Conservation (phyloP, 345 rosid species). For the Heritiera fomes region DNA sequence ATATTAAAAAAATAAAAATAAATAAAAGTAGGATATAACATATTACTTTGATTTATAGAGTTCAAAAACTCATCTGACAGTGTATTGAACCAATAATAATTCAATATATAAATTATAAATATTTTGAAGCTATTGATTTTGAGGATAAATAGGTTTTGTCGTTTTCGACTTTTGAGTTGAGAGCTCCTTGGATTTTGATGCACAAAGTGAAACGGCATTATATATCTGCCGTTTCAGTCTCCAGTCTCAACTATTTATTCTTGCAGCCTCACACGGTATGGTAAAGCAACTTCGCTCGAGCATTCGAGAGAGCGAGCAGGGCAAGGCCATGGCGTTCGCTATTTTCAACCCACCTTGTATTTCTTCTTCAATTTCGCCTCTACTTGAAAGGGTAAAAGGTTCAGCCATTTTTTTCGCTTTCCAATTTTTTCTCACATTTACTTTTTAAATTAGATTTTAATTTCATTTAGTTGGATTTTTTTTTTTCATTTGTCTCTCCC, state of each 20-base stretch:
- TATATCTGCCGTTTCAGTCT: background rate
- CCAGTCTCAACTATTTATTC: background rate
- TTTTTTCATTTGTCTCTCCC: constrained; percentile 25
- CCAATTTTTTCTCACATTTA: background rate
- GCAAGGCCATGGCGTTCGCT: constrained; percentile 33
- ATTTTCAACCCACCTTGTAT: constrained; percentile 24
- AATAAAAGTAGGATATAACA: no score
- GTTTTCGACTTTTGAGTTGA: background rate
- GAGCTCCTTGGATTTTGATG: background rate
- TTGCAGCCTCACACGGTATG: no score
- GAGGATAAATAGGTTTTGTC: no score
- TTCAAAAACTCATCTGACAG: no score
- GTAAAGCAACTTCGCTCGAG: background rate
- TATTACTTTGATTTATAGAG: no score
- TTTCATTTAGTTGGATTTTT: background rate
- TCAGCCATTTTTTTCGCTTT: background rate
- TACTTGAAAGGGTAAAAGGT: constrained; percentile 16
- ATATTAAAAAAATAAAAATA: no score
- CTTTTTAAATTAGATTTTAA: background rate
- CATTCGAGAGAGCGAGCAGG: background rate
- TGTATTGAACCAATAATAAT: no score
- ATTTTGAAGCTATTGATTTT: no score
- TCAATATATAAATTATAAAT: no score
- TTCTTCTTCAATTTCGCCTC: constrained; percentile 35
- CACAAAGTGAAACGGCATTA: background rate